Evolutionary conservation across 2,329 filamentous ascomycete species (phyloP).

Genomic region (Paracamarosporium sp.): DNA sequence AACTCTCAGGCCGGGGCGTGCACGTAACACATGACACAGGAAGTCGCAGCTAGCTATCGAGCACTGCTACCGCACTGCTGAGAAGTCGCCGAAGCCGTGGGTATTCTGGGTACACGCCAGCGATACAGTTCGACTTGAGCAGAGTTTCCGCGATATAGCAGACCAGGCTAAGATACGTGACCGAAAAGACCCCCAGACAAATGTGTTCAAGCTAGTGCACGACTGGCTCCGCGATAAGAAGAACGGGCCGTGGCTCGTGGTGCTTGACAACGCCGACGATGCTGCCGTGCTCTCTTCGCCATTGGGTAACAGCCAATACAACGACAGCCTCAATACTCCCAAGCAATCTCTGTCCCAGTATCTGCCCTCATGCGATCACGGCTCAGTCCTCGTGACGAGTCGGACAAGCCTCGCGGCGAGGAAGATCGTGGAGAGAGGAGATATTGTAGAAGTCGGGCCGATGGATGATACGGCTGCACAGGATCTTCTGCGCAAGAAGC

Average conservation of each 20-base stretch:
- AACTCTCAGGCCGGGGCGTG: background rate
- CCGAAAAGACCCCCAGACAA: constrained; percentile 12
- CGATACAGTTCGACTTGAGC: constrained; percentile 20
- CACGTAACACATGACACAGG: constrained; percentile 8
- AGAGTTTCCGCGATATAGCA: constrained; percentile 20
- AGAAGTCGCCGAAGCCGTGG: constrained; percentile 14
- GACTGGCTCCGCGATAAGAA: constrained; percentile 20
- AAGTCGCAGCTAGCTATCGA: constrained; percentile 22
- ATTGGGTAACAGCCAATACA: background rate
- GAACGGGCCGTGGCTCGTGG: constrained; percentile 16
- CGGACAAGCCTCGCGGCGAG: constrained; percentile 13
- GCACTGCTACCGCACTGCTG: constrained; percentile 13
- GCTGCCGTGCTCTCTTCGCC: constrained; percentile 3
- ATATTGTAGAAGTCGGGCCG: constrained; percentile 13
- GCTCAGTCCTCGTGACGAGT: constrained; percentile 18
- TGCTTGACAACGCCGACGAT: constrained; percentile 23
- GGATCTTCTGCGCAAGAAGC: constrained; percentile 14
- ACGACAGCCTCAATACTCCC: background rate
- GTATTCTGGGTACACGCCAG: constrained; percentile 22
- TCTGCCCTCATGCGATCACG: constrained; percentile 13
- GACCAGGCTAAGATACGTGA: constrained; percentile 12
- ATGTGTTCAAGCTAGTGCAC: constrained; percentile 21
- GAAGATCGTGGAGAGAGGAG: constrained; percentile 13
- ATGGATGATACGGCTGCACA: constrained; percentile 16
- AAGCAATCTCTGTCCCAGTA: constrained; percentile 1